Percentiles rank a stretch among this genome's conserved stretches.
Conservation (phyloP, 2,329 filamentous ascomycete genomes). For the Talaromyces sp. region DNA sequence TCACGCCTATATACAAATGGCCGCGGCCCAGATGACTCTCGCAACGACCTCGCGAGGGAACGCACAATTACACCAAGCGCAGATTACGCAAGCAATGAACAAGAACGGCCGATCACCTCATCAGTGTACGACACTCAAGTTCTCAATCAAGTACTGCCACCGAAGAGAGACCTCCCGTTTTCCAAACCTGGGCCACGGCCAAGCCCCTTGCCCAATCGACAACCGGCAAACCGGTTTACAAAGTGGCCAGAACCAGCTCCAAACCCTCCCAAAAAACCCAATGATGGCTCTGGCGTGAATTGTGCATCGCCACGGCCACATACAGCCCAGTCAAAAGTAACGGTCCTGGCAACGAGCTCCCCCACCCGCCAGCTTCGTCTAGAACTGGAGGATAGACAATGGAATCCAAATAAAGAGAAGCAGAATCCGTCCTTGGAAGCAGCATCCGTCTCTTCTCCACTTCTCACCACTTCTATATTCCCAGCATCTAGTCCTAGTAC, state of each 20-base stretch:
- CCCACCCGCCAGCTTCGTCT: conserved; percentile 11
- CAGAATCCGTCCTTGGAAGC: neutral
- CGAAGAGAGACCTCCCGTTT: conserved; percentile 40
- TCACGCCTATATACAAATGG: neutral
- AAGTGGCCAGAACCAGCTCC: neutral
- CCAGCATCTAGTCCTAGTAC: conserved; percentile 5
- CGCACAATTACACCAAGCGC: conserved; percentile 7
- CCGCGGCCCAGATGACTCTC: neutral
- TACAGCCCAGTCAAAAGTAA: conserved; percentile 5
- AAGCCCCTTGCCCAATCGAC: neutral
- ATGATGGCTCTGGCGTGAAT: neutral
- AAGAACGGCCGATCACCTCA: conserved; percentile 21
- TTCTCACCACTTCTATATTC: conserved; percentile 5
- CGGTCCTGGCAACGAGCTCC: conserved; percentile 8
- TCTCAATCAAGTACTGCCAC: conserved; percentile 36
- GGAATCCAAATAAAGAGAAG: conserved; percentile 1
- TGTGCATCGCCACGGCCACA: conserved; percentile 3
- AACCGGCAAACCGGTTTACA: neutral
- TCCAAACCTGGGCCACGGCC: conserved; percentile 19
- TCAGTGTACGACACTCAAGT: conserved; percentile 22
- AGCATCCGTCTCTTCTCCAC: conserved; percentile 3
- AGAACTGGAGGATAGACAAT: conserved; percentile 8
- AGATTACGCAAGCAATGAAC: conserved; percentile 8
- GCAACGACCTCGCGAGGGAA: neutral
- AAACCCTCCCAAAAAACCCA: neutral